Evolutionary conservation across 179 eudicot genomes (phyloP).

Genomic region (Camellia oleifera): DNA sequence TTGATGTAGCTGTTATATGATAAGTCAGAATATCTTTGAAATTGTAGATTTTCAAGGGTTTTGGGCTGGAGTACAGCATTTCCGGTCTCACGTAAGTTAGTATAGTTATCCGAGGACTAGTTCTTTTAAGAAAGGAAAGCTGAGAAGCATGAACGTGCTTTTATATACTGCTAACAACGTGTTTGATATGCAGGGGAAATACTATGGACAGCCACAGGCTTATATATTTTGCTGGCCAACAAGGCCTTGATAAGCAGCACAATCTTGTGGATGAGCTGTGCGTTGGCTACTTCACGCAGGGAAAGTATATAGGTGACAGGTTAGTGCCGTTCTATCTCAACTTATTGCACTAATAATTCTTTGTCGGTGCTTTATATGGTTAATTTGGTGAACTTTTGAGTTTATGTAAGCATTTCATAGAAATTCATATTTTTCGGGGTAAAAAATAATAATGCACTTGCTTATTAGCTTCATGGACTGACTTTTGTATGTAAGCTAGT

Average conservation of each 20-base stretch:
- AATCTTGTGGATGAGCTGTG: conserved; percentile 71
- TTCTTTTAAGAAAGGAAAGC: conserved; percentile 1
- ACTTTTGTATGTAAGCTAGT: neutral
- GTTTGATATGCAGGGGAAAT: conserved; percentile 55
- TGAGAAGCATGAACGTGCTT: neutral
- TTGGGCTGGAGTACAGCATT: conserved; percentile 65
- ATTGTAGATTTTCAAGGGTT: conserved; percentile 61
- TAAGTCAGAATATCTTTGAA: neutral
- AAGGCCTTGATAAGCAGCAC: conserved; percentile 72
- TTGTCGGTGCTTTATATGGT: conserved; percentile 8
- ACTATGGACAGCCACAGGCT: conserved; percentile 92
- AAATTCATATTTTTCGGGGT: too few species aligned
- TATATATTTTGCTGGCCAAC: conserved; percentile 78
- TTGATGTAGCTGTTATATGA: neutral
- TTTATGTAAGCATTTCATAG: neutral
- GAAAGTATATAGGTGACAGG: conserved; percentile 85
- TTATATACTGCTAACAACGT: neutral
- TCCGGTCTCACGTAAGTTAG: conserved; percentile 79
- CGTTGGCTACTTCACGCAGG: conserved; percentile 80
- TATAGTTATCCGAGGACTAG: neutral
- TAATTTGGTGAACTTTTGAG: neutral
- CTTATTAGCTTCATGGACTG: neutral
- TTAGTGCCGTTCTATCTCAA: conserved; percentile 14
- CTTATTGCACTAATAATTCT: neutral
- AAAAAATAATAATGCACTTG: too few species aligned